Percentiles rank a stretch among this genome's conserved stretches.
phyloP scores from a whole-genome alignment of 805 yeast species.

The Myxozyma vanderwaltii region DNA sequence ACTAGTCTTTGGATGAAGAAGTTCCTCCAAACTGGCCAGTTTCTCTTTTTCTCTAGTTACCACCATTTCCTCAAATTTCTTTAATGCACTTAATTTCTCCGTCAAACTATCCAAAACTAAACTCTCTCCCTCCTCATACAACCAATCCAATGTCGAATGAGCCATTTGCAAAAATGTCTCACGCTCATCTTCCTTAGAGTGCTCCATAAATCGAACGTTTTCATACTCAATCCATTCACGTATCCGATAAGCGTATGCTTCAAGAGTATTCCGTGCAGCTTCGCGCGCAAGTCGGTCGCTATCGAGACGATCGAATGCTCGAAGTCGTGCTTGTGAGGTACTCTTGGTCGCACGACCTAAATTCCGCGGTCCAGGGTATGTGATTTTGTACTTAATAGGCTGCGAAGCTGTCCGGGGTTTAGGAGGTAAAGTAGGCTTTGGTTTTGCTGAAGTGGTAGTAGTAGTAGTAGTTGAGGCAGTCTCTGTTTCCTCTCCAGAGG shows the following conservation, averaged over 20 bases:
- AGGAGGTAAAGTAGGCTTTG: slow-evolving; percentile 25
- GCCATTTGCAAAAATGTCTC: slow-evolving; percentile 38
- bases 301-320: slow-evolving; percentile 57
- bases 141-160: slow-evolving; percentile 65
- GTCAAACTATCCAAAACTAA: slow-evolving; percentile 49
- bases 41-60: slow-evolving; percentile 19
- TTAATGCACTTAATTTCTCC: slow-evolving; percentile 38
- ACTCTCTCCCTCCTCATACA: slow-evolving; percentile 68
- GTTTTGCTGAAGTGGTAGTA: slow-evolving; percentile 26
- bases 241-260: slow-evolving; percentile 68
- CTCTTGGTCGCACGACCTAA: slow-evolving; percentile 52
- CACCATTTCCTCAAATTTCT: slow-evolving; percentile 30
- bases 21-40: background rate
- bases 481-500: slow-evolving; percentile 15
- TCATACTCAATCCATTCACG: slow-evolving; percentile 62
- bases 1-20: slow-evolving; percentile 1
- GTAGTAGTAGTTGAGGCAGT: slow-evolving; percentile 22
- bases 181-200: slow-evolving; percentile 35
- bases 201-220: slow-evolving; percentile 41
- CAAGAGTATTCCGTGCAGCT: slow-evolving; percentile 66
- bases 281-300: slow-evolving; percentile 56
- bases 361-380: slow-evolving; percentile 30
- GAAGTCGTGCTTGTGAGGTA: slow-evolving; percentile 52
- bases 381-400: slow-evolving; percentile 36
- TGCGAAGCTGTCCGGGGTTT: slow-evolving; percentile 26